Conservation (phyloP, 2,329 filamentous ascomycete genomes). For the Xylariales sp. region DNA sequence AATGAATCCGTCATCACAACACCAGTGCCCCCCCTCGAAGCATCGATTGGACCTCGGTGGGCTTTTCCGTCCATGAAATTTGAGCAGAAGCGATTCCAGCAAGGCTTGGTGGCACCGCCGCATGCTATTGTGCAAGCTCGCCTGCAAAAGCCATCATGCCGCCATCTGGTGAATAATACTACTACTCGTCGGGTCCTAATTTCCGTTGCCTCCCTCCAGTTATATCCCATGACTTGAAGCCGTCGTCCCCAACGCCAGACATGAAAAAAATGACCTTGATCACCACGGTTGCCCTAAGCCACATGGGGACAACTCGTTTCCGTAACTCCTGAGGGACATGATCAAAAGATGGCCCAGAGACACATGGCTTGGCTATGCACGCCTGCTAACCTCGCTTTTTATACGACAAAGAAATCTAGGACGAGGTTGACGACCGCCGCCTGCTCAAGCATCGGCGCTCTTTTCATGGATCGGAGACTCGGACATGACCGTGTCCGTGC, state of each 20-base stretch:
- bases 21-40: not conserved
- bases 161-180: constrained; percentile 8
- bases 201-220: constrained; percentile 16
- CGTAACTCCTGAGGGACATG: constrained; percentile 31
- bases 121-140: constrained; percentile 9
- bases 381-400: constrained; percentile 4
- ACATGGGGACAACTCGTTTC: constrained; percentile 22
- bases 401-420: constrained; percentile 29
- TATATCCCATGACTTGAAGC: constrained; percentile 28
- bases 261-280: constrained; percentile 37
- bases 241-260: constrained; percentile 44
- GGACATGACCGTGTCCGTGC: constrained; percentile 50
- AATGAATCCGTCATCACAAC: constrained; percentile 4
- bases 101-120: not conserved
- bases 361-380: constrained; percentile 13
- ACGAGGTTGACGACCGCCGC: not conserved
- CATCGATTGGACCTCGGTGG: not conserved
- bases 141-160: constrained; percentile 11
- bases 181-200: constrained; percentile 18
- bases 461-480: constrained; percentile 53
- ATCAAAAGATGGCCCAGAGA: constrained; percentile 13
- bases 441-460: constrained; percentile 37
- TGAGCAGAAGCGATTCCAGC: constrained; percentile 10
- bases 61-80: not conserved
- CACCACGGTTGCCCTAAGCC: constrained; percentile 13